Evolutionary conservation across 2,329 filamentous ascomycete genomes (phyloP).

Genomic region (Colletotrichum chlorophyti): DNA sequence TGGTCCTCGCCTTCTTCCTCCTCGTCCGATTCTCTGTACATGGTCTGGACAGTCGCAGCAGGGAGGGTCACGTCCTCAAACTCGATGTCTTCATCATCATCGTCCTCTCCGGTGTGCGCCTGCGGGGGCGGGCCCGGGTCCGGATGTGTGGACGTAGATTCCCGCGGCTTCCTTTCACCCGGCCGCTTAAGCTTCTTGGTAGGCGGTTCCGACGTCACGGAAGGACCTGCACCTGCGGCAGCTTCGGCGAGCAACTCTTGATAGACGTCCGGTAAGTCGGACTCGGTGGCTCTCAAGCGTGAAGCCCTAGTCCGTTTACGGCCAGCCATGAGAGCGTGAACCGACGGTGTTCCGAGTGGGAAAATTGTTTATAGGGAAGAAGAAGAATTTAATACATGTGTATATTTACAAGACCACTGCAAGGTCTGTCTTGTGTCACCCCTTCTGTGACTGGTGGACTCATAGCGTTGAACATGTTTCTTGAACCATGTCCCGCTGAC

Average conservation of each 20-base stretch:
- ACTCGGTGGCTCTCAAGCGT: constrained; percentile 30
- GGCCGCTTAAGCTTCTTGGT: constrained; percentile 48
- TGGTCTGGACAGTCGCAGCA: constrained; percentile 56
- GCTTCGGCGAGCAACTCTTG: constrained; percentile 57
- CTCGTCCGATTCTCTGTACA: constrained; percentile 56
- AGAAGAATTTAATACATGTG: not conserved
- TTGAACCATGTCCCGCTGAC: not conserved
- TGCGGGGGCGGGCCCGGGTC: too few species aligned
- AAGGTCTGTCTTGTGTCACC: too few species aligned
- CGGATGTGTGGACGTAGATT: not conserved
- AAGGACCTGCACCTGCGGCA: constrained; percentile 38
- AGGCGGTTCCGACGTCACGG: constrained; percentile 44
- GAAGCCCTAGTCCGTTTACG: constrained; percentile 34
- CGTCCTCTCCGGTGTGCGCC: constrained; percentile 40
- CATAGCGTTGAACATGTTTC: not conserved
- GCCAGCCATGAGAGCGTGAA: constrained; percentile 32
- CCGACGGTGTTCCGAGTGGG: too few species aligned
- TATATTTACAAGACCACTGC: not conserved
- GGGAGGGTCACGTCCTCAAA: constrained; percentile 60
- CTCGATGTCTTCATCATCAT: constrained; percentile 49
- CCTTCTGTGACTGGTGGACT: too few species aligned
- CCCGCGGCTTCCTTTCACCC: constrained; percentile 28
- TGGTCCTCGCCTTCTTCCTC: constrained; percentile 43
- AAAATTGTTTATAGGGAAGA: not conserved
- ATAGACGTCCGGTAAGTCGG: constrained; percentile 48